A percentile compares a stretch with the other conserved stretches of the same genome.
phyloP scores from a whole-genome alignment of 768 basidiomycete genomes.

The Crucibulum laeve region DNA sequence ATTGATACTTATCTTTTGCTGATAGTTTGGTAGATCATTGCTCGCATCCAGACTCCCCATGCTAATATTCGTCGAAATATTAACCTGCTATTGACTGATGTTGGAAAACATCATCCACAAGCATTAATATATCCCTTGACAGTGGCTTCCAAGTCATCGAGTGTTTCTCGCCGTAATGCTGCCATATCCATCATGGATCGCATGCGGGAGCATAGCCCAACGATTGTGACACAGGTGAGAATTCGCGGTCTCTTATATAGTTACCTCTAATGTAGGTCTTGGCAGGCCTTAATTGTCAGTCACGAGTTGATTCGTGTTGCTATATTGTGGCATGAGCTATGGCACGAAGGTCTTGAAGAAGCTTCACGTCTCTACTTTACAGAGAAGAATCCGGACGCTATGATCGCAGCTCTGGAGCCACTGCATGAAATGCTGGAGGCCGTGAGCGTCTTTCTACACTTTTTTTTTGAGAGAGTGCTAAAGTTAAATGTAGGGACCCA shows the following conservation, averaged over 20 bases:
- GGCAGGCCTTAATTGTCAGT: constrained; percentile 80
- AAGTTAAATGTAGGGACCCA: constrained; percentile 63
- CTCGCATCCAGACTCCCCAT: constrained; percentile 94
- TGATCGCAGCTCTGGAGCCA: constrained; percentile 91
- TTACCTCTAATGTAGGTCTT: constrained; percentile 3
- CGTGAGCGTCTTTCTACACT: constrained; percentile 35
- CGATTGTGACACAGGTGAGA: constrained; percentile 80
- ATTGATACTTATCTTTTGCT: neutral
- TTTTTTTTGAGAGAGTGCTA: neutral
- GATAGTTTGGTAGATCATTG: constrained; percentile 71
- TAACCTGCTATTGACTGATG: constrained; percentile 81
- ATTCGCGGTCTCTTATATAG: neutral
- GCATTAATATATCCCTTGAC: constrained; percentile 94
- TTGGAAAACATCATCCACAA: constrained; percentile 96
- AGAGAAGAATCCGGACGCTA: constrained; percentile 93
- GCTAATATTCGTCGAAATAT: constrained; percentile 85
- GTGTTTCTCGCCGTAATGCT: constrained; percentile 72
- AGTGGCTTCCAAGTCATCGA: constrained; percentile 95
- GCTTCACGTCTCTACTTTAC: constrained; percentile 96
- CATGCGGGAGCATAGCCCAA: constrained; percentile 88
- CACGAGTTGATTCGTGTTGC: constrained; percentile 95
- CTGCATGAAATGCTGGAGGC: constrained; percentile 89
- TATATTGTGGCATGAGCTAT: constrained; percentile 97
- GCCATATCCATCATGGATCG: constrained; percentile 86
- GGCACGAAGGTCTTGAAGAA: constrained; percentile 98